Evolutionary conservation across 768 basidiomycete genomes (phyloP).

Genomic region (Dacryopinax primogenitus): DNA sequence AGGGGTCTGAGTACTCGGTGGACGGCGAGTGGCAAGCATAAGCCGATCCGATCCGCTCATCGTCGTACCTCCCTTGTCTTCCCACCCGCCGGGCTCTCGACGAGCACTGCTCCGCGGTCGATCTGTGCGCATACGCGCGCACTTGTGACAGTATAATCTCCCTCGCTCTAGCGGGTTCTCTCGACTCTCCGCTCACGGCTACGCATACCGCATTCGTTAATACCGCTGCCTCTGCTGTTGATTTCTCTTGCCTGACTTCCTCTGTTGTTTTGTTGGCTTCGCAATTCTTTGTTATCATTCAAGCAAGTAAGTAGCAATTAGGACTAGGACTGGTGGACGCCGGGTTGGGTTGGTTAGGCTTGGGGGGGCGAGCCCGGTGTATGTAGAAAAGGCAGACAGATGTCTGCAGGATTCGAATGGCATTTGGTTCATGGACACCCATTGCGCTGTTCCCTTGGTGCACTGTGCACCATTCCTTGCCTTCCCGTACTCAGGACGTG

Average conservation of each 20-base stretch:
- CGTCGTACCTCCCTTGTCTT: background rate
- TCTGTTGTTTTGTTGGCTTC: background rate
- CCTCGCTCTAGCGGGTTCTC: background rate
- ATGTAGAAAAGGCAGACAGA: slow-evolving; percentile 7
- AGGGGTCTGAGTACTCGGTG: background rate
- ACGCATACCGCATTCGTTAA: slow-evolving; percentile 8
- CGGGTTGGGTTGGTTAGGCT: too few species aligned
- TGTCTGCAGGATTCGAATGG: background rate
- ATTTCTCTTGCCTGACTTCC: background rate
- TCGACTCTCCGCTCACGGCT: background rate
- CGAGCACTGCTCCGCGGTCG: too few species aligned
- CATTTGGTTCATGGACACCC: background rate
- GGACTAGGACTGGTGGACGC: background rate
- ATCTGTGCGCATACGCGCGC: background rate
- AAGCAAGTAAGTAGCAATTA: background rate
- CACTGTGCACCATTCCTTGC: too few species aligned
- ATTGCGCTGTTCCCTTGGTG: background rate
- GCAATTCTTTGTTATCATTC: background rate
- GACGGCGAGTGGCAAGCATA: slow-evolving; percentile 4
- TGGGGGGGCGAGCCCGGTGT: too few species aligned
- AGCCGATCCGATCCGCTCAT: too few species aligned
- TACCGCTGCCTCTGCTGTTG: background rate
- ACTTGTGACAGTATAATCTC: slow-evolving; percentile 7
- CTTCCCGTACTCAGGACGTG: too few species aligned
- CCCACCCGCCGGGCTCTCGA: background rate